Evolutionary conservation across 129 eudicot genomes (phyloP), one percentile per base, ranked within the genome.

Genomic region (Chrysanthemum lavandulifolium): DNA sequence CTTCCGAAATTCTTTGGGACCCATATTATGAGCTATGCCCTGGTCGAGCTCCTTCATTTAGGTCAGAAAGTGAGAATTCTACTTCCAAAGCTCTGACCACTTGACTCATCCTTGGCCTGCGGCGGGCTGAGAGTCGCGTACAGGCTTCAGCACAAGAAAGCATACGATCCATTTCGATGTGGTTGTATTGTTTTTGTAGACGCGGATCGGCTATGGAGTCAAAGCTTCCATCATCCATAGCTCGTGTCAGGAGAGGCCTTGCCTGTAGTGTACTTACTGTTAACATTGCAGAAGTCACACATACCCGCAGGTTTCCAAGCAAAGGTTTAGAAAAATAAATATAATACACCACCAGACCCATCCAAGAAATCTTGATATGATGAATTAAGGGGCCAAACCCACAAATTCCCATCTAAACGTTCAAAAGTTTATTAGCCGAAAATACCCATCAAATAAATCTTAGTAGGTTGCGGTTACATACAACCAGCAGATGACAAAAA

Each of bases 121-220:
- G 94, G 69, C 84, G 84, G 14, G 99, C 87, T 9, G 99, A 94
- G 79, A 88, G 99, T 45, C 99, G 91, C 48, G 90, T 96, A 58
- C 97, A 87, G 60, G 97, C 97, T 52, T 97, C 99, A 10, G 97
- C 97, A 79, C 99, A 86, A 86, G 99, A 91, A 76, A 90, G 93
- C 96, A 94, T 84, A 29, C 91, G 97, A 47, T 94, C 87, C 91
- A 90, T 84, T 82, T 90, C 91, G 21, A 72, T 84, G 61, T 74
- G 86, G 81, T 88, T 81, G 73, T 88, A 84, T 18, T 84, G 87
- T 36, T 68, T 78, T 78, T 65, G 74, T 68, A 94, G 68, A 51
- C 91, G 83, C 10, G 76, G 70, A 76, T 94, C 99, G 15, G 82
- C 89, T 50, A 94, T 88, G 10, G 78, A 3, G 51, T 88, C 89